Evolutionary conservation across 2,329 filamentous ascomycete species (phyloP).

Genomic region (Penicillium glabrum): DNA sequence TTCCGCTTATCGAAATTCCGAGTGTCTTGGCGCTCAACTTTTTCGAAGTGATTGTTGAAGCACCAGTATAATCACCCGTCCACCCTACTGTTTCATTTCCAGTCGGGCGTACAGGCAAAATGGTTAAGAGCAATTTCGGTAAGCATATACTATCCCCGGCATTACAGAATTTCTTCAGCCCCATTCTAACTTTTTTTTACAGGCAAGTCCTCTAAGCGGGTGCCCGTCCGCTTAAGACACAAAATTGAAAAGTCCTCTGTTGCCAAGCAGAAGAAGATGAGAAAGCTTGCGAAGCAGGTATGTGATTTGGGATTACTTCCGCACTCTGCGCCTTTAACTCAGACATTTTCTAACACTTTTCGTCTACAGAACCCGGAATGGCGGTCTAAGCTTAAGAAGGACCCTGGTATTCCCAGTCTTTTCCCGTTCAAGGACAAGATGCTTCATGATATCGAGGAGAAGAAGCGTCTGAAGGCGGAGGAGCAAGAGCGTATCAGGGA

Average conservation of each 20-base stretch:
- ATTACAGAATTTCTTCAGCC: not conserved
- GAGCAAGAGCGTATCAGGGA: conserved; percentile 71
- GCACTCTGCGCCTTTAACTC: not conserved
- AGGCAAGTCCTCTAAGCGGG: conserved; percentile 96
- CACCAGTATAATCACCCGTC: conserved; percentile 10
- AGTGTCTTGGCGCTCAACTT: conserved; percentile 31
- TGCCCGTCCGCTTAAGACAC: conserved; percentile 82
- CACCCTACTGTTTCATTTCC: conserved; percentile 12
- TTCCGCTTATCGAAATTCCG: conserved; percentile 38
- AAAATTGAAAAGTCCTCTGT: conserved; percentile 93
- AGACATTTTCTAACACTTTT: conserved; percentile 9
- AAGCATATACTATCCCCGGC: conserved; percentile 8
- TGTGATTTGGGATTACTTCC: not conserved
- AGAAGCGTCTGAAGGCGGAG: conserved; percentile 75
- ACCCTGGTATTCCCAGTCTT: conserved; percentile 93
- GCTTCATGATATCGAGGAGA: conserved; percentile 91
- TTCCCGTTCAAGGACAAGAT: conserved; percentile 98
- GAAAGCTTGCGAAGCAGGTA: conserved; percentile 83
- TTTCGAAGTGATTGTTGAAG: conserved; percentile 22
- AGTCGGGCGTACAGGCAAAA: conserved; percentile 25
- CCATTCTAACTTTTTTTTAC: conserved; percentile 10
- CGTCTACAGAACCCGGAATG: conserved; percentile 80
- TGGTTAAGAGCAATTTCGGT: conserved; percentile 42
- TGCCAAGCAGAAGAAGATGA: conserved; percentile 86
- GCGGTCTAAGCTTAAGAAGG: conserved; percentile 93